These are phyloP conservation scores for Punctularia strigosozonata DNA, from an alignment of 768 basidiomycete genomes.

Conservation along the genomic window DNA sequence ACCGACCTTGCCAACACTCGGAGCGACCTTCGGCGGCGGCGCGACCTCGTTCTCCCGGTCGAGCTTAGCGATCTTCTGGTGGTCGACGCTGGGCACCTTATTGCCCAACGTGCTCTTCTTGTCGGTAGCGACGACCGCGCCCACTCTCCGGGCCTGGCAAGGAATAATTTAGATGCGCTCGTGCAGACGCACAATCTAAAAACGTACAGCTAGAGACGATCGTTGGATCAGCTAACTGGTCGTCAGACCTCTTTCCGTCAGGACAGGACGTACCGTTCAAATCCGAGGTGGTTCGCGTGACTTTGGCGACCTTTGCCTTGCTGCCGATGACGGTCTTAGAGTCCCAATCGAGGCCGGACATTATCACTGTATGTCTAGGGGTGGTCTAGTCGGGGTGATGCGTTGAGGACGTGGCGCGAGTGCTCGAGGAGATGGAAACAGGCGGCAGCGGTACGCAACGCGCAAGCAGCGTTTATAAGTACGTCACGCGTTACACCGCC, in stretches of 20 bases:
- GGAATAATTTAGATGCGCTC: conserved; percentile 5
- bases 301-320: conserved; percentile 53
- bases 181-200: neutral
- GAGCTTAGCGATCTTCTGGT: conserved; percentile 87
- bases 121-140: conserved; percentile 72
- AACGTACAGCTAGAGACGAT: conserved; percentile 37
- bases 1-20: conserved; percentile 62
- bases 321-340: conserved; percentile 59
- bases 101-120: conserved; percentile 69
- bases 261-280: conserved; percentile 32
- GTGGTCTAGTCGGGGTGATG: no score
- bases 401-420: no score
- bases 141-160: conserved; percentile 58
- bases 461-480: no score
- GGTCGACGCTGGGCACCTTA: conserved; percentile 84
- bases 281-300: conserved; percentile 46
- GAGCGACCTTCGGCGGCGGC: conserved; percentile 71
- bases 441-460: no score
- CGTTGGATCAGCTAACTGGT: conserved; percentile 9
- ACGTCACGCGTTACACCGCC: no score
- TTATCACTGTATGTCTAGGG: conserved; percentile 20
- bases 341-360: conserved; percentile 48
- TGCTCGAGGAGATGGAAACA: no score
- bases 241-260: neutral
- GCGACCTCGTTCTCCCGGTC: conserved; percentile 94